Evolutionary conservation across 768 basidiomycete species (phyloP), one percentile per base, ranked within the genome.

Genomic region (Tubosaeta brunneosetosa): DNA sequence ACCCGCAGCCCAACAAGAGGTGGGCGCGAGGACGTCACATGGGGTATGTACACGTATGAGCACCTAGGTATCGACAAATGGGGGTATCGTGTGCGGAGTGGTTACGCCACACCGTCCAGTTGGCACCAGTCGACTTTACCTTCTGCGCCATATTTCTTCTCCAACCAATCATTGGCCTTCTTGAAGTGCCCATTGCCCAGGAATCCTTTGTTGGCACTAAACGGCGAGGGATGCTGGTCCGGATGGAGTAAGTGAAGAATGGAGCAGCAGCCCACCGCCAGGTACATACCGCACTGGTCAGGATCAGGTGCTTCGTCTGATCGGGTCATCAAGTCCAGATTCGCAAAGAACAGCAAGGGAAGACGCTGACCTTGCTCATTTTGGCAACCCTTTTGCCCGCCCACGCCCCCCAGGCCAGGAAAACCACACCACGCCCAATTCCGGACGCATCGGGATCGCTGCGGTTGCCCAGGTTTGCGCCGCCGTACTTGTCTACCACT

Each of bases 381-480:
- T 84, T 85, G 50, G 82, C 79, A 50, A 91, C 87, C 61, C 91
- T 79, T 72, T 94, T 91, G 52, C 78, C 82, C 19, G 94, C 94
- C 77, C 85, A 87, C 8, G 82, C 77, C 9, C 94, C 94, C 93
- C 94, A 97, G 7, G 90, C 90, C 61, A 97, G 78, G 67, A 97
- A 94, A 44, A 86, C 85, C 25, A 87, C 80, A 42, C 93, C 90
- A 5, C 85, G 81, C 54, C 87, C 84, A 49, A 79, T 64, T 26
- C 85, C 86, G 53, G 65, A 71, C 22, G 57, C 63, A 46, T 69
- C 71, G 58, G 74, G 66, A 52, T 64, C 58, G 41, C 52, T 65
- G 17, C 62, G 64, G 49, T 57, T 65, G 26, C 77, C 71, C 45
- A 90, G 74, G 66, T 85, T 86, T 49, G 86, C 80, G 58, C 90